phyloP scores from a whole-genome alignment of 2,329 filamentous ascomycete species.

The Amphichorda felina region DNA sequence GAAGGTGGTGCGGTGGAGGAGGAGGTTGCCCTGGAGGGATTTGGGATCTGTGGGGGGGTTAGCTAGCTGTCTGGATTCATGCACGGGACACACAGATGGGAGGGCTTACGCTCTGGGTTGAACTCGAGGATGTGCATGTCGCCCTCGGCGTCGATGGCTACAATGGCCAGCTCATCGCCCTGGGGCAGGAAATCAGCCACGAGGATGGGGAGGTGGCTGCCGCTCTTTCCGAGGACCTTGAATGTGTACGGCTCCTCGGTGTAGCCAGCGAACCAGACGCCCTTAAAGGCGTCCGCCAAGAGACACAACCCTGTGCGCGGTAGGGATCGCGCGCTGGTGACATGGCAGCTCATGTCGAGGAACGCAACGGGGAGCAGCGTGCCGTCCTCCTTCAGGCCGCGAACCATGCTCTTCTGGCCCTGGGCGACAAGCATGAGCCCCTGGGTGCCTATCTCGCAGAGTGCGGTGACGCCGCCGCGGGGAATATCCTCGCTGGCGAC shows the following conservation, averaged over 20 bases:
- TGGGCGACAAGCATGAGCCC: constrained; percentile 84
- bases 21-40: constrained; percentile 75
- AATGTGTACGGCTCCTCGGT: constrained; percentile 95
- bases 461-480: constrained; percentile 80
- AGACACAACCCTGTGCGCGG: constrained; percentile 75
- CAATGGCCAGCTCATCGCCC: constrained; percentile 68
- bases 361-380: constrained; percentile 89
- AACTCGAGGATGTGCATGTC: constrained; percentile 87
- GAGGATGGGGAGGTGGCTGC: constrained; percentile 65
- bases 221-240: constrained; percentile 81
- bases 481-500: constrained; percentile 81
- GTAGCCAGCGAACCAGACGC: constrained; percentile 92
- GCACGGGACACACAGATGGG: neutral
- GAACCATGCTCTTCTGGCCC: constrained; percentile 94
- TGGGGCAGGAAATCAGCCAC: constrained; percentile 82
- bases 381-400: constrained; percentile 90
- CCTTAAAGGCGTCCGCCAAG: constrained; percentile 84
- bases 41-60: constrained; percentile 58
- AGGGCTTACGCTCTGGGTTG: constrained; percentile 73
- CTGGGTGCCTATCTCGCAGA: constrained; percentile 76
- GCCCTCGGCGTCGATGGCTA: constrained; percentile 74
- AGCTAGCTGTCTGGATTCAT: constrained; percentile 14
- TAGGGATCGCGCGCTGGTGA: constrained; percentile 74
- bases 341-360: constrained; percentile 94
- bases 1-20: constrained; percentile 82